Conservation (phyloP, 805 yeast genomes). For the Sugiyamaella valdiviana region DNA sequence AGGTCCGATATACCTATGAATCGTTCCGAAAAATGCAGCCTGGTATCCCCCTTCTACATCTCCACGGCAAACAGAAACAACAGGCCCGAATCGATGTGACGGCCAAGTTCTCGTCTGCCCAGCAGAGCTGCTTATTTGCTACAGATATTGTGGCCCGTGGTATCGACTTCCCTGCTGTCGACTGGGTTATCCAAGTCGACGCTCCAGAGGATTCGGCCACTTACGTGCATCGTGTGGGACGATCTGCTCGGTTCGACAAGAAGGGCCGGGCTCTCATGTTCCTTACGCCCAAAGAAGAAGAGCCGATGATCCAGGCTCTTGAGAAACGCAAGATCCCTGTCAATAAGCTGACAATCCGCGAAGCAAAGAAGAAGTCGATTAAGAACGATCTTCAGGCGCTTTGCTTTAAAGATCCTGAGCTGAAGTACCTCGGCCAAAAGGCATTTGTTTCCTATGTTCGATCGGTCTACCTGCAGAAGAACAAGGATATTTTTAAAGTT, state of each 20-base stretch:
- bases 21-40: conserved; percentile 83
- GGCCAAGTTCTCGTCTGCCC: conserved; percentile 67
- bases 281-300: conserved; percentile 79
- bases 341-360: conserved; percentile 66
- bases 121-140: conserved; percentile 75
- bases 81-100: conserved; percentile 82
- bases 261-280: conserved; percentile 75
- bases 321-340: conserved; percentile 60
- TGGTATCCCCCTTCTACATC: conserved; percentile 78
- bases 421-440: conserved; percentile 91
- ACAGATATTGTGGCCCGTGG: conserved; percentile 93
- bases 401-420: conserved; percentile 84
- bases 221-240: conserved; percentile 85
- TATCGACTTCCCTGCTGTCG: conserved; percentile 84
- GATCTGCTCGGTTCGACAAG: conserved; percentile 83
- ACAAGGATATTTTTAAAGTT: conserved; percentile 76
- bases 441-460: conserved; percentile 89
- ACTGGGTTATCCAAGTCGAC: conserved; percentile 91
- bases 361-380: conserved; percentile 63
- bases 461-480: conserved; percentile 79
- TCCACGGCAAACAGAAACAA: conserved; percentile 88
- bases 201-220: conserved; percentile 89
- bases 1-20: conserved; percentile 85
- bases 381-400: conserved; percentile 80
- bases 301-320: conserved; percentile 62